These are phyloP conservation scores for Phytophthora cactorum DNA, from an alignment of 352 stramenopile genomes.

Conservation along the genomic window DNA sequence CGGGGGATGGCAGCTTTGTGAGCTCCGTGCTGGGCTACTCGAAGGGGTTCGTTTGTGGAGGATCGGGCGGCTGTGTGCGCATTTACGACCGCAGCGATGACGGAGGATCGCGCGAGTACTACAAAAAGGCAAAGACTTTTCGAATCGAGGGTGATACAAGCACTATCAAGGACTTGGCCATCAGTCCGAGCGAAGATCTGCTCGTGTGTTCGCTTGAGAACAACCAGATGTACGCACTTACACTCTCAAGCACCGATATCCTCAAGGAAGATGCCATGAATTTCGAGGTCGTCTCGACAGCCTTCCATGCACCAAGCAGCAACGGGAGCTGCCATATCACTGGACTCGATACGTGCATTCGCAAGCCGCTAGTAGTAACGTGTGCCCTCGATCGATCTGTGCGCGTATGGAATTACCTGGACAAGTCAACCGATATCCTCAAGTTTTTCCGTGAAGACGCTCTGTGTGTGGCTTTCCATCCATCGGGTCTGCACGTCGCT, in stretches of 20 bases:
- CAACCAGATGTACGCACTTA: conserved; percentile 92
- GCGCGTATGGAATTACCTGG: conserved; percentile 95
- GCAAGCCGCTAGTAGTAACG: conserved; percentile 92
- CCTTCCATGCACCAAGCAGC: conserved; percentile 84
- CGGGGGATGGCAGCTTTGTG: conserved; percentile 82
- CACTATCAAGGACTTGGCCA: conserved; percentile 83
- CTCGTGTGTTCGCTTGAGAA: conserved; percentile 89
- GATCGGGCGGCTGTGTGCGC: conserved; percentile 73
- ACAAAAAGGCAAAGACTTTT: conserved; percentile 92
- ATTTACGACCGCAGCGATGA: conserved; percentile 91
- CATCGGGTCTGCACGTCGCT: conserved; percentile 87
- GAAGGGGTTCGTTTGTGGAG: conserved; percentile 90
- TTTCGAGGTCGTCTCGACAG: conserved; percentile 91
- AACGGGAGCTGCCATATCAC: conserved; percentile 81
- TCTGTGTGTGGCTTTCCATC: conserved; percentile 91
- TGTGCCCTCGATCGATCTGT: conserved; percentile 92
- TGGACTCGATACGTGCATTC: conserved; percentile 92
- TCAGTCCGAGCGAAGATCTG: conserved; percentile 91
- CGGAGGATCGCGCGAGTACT: conserved; percentile 76
- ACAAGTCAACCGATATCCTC: conserved; percentile 91
- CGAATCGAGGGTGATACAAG: conserved; percentile 84
- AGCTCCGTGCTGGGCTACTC: conserved; percentile 88
- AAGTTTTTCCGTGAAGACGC: conserved; percentile 93
- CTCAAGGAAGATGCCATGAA: conserved; percentile 95
- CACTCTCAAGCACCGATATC: conserved; percentile 91